Base-by-base conservation (phyloP, 768 basidiomycete species). In the Leccinum incarnatum region DNA sequence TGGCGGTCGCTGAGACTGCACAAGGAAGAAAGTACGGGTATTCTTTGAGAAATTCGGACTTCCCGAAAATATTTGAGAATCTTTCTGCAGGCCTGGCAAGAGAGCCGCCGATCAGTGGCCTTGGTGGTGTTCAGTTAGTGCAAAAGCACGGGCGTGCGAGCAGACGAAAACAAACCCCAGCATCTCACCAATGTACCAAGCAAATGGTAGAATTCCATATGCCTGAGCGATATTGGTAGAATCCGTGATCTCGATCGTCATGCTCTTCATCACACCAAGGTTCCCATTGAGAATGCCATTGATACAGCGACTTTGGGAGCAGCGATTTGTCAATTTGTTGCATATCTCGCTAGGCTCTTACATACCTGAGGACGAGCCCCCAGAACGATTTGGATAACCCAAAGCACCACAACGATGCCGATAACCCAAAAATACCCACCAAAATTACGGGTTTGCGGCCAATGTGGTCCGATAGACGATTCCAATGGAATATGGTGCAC, bases 11-110 rank as follows among this genome's bases (percentile, higher is more conserved):
- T 4, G 85, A 76, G 15, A 88, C 79, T 12, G 84, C 78, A 62
- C 88, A 89, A 0, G 89, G 83, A 17, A 90, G 76, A 69, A 89
- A 88, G 71, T 92, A 91, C 0, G 90, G 89, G 69, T 86, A 87
- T 53, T 78, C 67, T 62, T 77, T 79, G 78, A 86, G 80, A 65
- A 92, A 89, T 17, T 63, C 61, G 4, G 75, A 77, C 37, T 73
- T 59, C 46, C 85, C 86, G 59, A 91, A 91, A 1, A 79, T 56
- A 4, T 63, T 61, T 1, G 88, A 87, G 67, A 88, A 90, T 23
- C 81, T 82, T 47, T 90, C 86, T 51, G 80, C 78, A 2, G 89
- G 90, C 37, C 74, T 80, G 10, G 86, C 82, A 25, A 91, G 72
- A 14, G 76, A 66, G 1, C 90, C 90, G 37, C 90, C 90, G 19